Percentiles rank a stretch among this genome's conserved stretches.
phyloP scores from a whole-genome alignment of 2,329 filamentous ascomycete genomes.

The Chaetomium sp. region DNA sequence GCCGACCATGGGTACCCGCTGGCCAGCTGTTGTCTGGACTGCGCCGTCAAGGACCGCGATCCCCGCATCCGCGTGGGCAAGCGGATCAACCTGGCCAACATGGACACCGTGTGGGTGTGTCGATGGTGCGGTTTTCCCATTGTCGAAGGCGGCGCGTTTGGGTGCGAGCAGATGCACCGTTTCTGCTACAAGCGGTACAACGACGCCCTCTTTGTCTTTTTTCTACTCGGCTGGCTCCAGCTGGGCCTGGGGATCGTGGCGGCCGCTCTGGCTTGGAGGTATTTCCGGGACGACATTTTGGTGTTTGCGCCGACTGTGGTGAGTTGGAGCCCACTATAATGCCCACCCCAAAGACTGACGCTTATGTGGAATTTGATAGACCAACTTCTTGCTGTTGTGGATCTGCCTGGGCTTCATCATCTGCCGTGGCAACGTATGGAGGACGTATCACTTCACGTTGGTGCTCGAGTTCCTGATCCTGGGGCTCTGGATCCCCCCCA shows the following conservation, averaged over 20 bases:
- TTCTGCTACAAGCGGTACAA: constrained; percentile 36
- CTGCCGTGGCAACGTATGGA: constrained; percentile 29
- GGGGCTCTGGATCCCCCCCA: constrained; percentile 28
- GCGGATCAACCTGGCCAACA: constrained; percentile 33
- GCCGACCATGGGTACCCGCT: constrained; percentile 32
- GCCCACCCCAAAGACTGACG: not conserved
- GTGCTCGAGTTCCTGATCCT: constrained; percentile 33
- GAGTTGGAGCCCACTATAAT: constrained; percentile 18
- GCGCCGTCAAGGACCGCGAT: constrained; percentile 31
- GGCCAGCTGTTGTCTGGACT: constrained; percentile 35
- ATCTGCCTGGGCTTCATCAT: constrained; percentile 31
- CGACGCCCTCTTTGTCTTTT: constrained; percentile 32
- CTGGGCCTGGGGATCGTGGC: constrained; percentile 30
- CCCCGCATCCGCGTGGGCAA: constrained; percentile 33
- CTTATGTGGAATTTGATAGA: constrained; percentile 8
- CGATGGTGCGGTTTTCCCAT: constrained; percentile 41
- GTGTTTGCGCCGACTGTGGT: constrained; percentile 33
- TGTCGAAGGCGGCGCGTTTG: constrained; percentile 25
- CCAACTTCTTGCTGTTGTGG: constrained; percentile 34
- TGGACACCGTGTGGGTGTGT: constrained; percentile 33
- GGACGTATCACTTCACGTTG: constrained; percentile 36
- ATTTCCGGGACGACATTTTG: constrained; percentile 28
- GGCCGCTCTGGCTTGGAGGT: constrained; percentile 34
- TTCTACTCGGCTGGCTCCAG: constrained; percentile 35
- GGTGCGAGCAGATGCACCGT: constrained; percentile 36